phyloP scores from a whole-genome alignment of 2,329 filamentous ascomycete genomes.

The Akanthomyces lecanii region DNA sequence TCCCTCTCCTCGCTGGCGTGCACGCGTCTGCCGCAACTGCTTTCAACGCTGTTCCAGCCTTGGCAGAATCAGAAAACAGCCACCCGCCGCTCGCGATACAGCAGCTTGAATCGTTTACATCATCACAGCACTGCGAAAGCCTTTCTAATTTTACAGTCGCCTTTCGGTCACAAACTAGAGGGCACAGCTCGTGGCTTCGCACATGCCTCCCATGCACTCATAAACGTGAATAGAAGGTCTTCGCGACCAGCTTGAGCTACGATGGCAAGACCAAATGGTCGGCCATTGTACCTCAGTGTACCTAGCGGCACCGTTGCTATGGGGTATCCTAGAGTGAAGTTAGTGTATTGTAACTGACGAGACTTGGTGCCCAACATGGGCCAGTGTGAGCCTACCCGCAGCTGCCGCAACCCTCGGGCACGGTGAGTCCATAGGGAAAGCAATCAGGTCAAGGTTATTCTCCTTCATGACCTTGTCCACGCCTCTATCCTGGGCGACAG shows the following conservation, averaged over 20 bases:
- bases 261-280: conserved; percentile 17
- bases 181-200: no score
- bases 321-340: conserved; percentile 17
- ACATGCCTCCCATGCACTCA: conserved; percentile 17
- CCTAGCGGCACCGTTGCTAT: conserved; percentile 17
- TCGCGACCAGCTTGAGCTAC: conserved; percentile 15
- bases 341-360: background rate
- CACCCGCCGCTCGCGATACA: no score
- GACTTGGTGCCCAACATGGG: no score
- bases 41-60: no score
- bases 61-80: no score
- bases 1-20: no score
- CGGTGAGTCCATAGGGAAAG: no score
- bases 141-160: no score
- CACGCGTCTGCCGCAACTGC: no score
- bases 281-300: conserved; percentile 18
- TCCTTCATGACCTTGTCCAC: conserved; percentile 18
- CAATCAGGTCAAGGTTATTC: conserved; percentile 18
- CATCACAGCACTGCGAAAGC: no score
- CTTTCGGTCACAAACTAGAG: no score
- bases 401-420: conserved; percentile 5
- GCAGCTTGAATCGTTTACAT: no score
- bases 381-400: background rate
- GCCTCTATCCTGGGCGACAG: conserved; percentile 1
- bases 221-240: conserved; percentile 17